A percentile compares a stretch with the other conserved stretches of the same genome.
phyloP scores from a whole-genome alignment of 176 grass and related monocot species.

The Saccharum spontaneum region DNA sequence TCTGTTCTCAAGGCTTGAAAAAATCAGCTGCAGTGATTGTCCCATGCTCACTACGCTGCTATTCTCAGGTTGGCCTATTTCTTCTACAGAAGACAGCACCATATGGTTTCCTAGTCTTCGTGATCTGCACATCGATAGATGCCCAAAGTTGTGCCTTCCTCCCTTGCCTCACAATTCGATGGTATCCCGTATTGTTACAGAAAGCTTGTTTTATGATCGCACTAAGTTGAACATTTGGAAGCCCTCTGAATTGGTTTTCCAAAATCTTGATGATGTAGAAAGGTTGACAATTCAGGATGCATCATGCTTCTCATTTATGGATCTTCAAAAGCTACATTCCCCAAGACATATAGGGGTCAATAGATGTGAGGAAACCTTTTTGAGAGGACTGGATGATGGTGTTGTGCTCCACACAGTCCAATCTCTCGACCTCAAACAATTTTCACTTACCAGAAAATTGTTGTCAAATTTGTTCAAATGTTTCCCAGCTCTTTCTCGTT shows the following conservation, averaged over 20 bases:
- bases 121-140: rapidly evolving
- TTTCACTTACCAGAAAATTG: not conserved
- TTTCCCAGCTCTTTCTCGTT: not conserved
- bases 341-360: rapidly evolving
- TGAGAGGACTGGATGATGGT: not conserved
- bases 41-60: not conserved
- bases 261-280: not conserved
- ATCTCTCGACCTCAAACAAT: rapidly evolving
- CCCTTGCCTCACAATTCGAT: not conserved
- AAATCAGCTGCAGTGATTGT: rapidly evolving
- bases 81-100: not conserved
- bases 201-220: rapidly evolving
- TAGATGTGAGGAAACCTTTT: not conserved
- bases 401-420: not conserved
- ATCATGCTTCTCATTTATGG: not conserved
- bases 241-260: not conserved
- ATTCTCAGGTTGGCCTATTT: not conserved
- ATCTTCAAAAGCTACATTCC: not conserved
- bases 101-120: not conserved
- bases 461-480: not conserved
- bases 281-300: rapidly evolving
- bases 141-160: not conserved
- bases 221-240: rapidly evolving
- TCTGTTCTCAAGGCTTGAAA: not conserved
- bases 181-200: rapidly evolving